Evolutionary conservation across 768 basidiomycete species (phyloP).

Genomic region (Mrakia frigida): DNA sequence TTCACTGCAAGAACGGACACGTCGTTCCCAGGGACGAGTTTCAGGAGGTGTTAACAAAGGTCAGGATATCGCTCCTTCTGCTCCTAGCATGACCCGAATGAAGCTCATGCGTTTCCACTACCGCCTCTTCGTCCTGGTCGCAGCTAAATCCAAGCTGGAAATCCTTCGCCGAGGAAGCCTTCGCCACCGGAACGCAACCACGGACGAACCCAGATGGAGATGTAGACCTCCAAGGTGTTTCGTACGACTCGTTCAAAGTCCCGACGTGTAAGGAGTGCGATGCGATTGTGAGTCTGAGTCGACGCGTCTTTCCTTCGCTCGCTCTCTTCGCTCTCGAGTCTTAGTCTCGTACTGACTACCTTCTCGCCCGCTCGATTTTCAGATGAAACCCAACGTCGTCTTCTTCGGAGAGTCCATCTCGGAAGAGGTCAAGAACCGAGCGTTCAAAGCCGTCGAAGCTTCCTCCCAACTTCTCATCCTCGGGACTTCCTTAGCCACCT

Average conservation of each 20-base stretch:
- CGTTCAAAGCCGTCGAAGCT: constrained; percentile 56
- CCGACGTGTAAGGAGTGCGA: constrained; percentile 71
- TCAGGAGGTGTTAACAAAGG: constrained; percentile 57
- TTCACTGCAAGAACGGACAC: constrained; percentile 72
- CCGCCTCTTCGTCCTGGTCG: constrained; percentile 41
- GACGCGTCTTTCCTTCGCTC: constrained; percentile 1
- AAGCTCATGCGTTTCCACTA: too few relatives aligned
- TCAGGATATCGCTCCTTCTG: too few relatives aligned
- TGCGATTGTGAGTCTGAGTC: constrained; percentile 42
- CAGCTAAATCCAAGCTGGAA: constrained; percentile 74
- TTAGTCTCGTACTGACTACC: constrained; percentile 57
- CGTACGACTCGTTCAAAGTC: constrained; percentile 70
- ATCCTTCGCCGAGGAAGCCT: constrained; percentile 54
- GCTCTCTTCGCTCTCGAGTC: background rate
- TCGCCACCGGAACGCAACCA: constrained; percentile 48
- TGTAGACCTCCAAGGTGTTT: constrained; percentile 73
- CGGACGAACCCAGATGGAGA: constrained; percentile 93
- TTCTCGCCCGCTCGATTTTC: constrained; percentile 62
- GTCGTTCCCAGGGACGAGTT: constrained; percentile 60
- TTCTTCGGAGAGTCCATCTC: constrained; percentile 72
- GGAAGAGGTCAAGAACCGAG: constrained; percentile 58
- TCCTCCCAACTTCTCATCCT: constrained; percentile 69
- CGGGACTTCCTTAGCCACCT: constrained; percentile 89
- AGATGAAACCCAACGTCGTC: constrained; percentile 24
- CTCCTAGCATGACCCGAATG: too few relatives aligned